Conservation (phyloP, 2,329 filamentous ascomycete species). For the Fusarium falciforme region DNA sequence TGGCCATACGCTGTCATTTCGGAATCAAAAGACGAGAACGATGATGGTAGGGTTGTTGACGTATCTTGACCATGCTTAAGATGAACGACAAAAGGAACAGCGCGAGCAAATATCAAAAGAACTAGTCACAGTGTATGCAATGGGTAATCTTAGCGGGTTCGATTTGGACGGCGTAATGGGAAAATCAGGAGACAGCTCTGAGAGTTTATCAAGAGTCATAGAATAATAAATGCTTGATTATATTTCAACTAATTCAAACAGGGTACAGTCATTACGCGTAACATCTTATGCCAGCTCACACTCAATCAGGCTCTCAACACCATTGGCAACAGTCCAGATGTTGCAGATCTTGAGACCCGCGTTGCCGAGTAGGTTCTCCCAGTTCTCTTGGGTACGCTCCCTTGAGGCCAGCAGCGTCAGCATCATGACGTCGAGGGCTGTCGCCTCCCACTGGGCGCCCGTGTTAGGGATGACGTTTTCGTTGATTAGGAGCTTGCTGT, state of each 20-base stretch:
- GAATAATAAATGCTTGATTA: neutral
- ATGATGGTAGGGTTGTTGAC: neutral
- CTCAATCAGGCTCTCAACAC: constrained; percentile 54
- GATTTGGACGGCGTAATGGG: neutral
- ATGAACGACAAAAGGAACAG: neutral
- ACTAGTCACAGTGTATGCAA: neutral
- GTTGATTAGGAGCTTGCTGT: constrained; percentile 53
- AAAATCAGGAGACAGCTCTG: neutral
- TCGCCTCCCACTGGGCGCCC: constrained; percentile 50
- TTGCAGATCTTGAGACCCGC: constrained; percentile 50
- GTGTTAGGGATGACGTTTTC: constrained; percentile 52
- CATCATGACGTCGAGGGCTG: constrained; percentile 54
- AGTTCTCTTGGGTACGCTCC: constrained; percentile 52
- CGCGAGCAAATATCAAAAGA: neutral
- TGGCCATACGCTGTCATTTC: constrained; percentile 25
- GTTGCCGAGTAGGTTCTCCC: constrained; percentile 47
- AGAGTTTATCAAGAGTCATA: neutral
- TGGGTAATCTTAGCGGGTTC: neutral
- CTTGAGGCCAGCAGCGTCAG: constrained; percentile 41
- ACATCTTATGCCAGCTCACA: constrained; percentile 41
- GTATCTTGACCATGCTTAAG: neutral
- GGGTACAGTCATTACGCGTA: neutral
- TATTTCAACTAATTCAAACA: neutral
- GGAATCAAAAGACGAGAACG: neutral
- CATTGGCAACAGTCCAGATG: constrained; percentile 48